Conservation (phyloP, 108 stramenopile genomes). For the Craspedostauros australis region DNA sequence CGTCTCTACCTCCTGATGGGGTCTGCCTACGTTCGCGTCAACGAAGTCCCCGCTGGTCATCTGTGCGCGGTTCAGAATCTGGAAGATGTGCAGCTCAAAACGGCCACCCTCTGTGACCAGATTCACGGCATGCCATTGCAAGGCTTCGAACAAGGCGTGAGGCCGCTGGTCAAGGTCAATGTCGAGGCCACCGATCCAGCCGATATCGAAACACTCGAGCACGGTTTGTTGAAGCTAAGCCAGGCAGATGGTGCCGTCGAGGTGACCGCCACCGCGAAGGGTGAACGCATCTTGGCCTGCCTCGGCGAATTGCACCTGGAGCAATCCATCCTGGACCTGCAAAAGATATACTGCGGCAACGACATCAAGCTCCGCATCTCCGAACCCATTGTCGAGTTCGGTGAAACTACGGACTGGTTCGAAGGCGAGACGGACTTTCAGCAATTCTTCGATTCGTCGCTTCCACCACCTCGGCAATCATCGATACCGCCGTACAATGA, state of each 20-base stretch:
- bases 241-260: constrained; percentile 82
- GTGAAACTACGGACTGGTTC: constrained; percentile 82
- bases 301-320: constrained; percentile 85
- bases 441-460: constrained; percentile 29
- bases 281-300: constrained; percentile 76
- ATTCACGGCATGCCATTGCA: constrained; percentile 62
- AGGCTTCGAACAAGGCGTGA: constrained; percentile 63
- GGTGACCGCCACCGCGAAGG: constrained; percentile 78
- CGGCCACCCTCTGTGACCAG: constrained; percentile 60
- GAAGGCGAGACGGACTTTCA: constrained; percentile 60
- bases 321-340: constrained; percentile 77
- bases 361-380: constrained; percentile 69
- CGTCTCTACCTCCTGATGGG: constrained; percentile 82
- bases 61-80: constrained; percentile 81
- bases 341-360: constrained; percentile 59
- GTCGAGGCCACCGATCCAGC: constrained; percentile 67
- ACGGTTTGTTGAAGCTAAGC: constrained; percentile 63
- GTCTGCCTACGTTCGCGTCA: constrained; percentile 69
- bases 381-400: constrained; percentile 83
- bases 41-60: constrained; percentile 83
- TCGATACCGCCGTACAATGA: constrained; percentile 84
- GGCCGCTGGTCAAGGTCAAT: constrained; percentile 86
- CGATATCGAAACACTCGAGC: constrained; percentile 64
- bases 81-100: constrained; percentile 78
- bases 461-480: constrained; percentile 56